Percentiles rank a stretch among this genome's conserved stretches.
Evolutionary conservation across 2,329 filamentous ascomycete genomes (phyloP).

Genomic region (Curvularia eragrostidis): DNA sequence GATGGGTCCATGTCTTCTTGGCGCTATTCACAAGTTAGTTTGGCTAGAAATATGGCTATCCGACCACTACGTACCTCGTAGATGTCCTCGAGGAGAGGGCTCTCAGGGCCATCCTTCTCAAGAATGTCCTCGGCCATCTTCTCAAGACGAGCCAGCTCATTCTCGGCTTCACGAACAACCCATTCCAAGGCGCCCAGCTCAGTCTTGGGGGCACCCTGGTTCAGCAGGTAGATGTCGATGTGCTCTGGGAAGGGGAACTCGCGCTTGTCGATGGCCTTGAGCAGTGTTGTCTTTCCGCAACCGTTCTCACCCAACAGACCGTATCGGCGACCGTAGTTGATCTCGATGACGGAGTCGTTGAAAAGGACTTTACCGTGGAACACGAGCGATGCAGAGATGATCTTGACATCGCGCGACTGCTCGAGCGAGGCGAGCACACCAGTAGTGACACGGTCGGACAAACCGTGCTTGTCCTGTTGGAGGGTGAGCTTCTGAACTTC

Average conservation of each 20-base stretch:
- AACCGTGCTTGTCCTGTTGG: conserved; percentile 94
- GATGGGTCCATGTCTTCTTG: conserved; percentile 99
- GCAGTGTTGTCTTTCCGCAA: conserved; percentile 96
- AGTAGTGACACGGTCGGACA: conserved; percentile 97
- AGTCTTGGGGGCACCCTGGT: conserved; percentile 90
- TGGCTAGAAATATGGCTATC: not conserved
- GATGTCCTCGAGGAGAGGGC: conserved; percentile 86
- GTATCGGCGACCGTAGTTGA: conserved; percentile 91
- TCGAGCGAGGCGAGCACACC: conserved; percentile 88
- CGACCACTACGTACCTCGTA: conserved; percentile 76
- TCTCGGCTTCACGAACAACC: conserved; percentile 94
- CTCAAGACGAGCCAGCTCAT: conserved; percentile 89
- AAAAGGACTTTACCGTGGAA: conserved; percentile 98
- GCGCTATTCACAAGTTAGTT: conserved; percentile 63
- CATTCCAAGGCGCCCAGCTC: conserved; percentile 94
- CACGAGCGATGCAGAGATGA: conserved; percentile 88
- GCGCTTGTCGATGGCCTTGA: conserved; percentile 91
- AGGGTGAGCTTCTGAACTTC: conserved; percentile 88
- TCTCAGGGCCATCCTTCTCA: conserved; percentile 91
- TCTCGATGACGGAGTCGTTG: conserved; percentile 89
- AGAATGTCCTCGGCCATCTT: conserved; percentile 86
- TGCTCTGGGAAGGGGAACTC: conserved; percentile 97
- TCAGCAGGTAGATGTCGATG: conserved; percentile 97
- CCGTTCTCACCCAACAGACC: conserved; percentile 98
- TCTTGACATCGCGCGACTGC: conserved; percentile 93